Evolutionary conservation across 495 filamentous ascomycete species (phyloP), one percentile per base, ranked within the genome.

Genomic region (Astrocystis sublimbata): DNA sequence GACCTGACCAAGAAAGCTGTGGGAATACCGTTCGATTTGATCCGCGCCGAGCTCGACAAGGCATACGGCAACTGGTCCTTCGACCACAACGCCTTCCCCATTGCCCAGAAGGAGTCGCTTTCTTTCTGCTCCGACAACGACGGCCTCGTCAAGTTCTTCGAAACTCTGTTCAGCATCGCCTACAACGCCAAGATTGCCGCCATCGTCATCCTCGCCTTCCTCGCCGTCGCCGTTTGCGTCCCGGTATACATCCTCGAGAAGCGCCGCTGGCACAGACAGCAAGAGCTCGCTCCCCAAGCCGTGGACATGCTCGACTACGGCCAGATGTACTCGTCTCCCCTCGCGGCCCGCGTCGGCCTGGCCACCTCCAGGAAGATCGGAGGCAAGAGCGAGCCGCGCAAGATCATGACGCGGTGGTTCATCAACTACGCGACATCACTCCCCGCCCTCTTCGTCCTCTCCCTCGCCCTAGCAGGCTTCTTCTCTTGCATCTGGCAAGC

Each of bases 231-330:
- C 13, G 90, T 79, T 21, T 91, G 89, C 65, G 64, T 93, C 30
- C 87, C 89, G 0, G 89, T 93, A 85, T 88, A 86, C 26, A 93
- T 81, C 64, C 76, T 88, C 3, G 96, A 98, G 73, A 86, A 92
- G 54, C 85, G 87, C 41, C 85, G 89, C 36, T 98, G 88, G 86
- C 85, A 85, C 31, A 81, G 78, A 7, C 89, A 90, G 81, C 28
- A 40, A 6, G 83, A 87, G 70, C 73, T 87, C 60, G 87, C 89
- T 33, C 82, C 91, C 13, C 75, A 83, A 49, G 78, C 92, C 24
- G 80, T 96, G 49, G 92, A 97, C 65, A 86, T 89, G 2, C 86
- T 97, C 82, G 96, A 98, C 71, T 87, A 93, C 19, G 84, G 96
- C 50, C 93, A 96, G 70, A 89, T 97, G 49, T 85, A 87, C 15